Base-by-base conservation (phyloP, 2,329 filamentous ascomycete genomes). In the Dactylellina sp. region DNA sequence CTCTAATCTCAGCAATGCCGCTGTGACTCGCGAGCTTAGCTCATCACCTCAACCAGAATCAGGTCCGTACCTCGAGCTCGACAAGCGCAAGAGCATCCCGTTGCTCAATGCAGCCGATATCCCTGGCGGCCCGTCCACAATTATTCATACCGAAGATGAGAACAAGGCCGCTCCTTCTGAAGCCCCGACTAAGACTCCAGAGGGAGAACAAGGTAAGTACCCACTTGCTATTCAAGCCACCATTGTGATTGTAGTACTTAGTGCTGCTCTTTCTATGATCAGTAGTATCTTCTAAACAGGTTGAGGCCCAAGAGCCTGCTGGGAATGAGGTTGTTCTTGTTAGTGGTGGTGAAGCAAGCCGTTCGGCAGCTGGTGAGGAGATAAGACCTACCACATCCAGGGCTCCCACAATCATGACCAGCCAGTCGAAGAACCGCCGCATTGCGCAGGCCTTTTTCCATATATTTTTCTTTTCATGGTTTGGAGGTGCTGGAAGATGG, bases 391-490 rank as follows among this genome's bases (percentile, higher is more conserved):
- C 59, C 39, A 72, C 68, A 22, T 72, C 68, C 39, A 39, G 60
- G 28, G 68, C 68, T 20, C 68, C 68, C 32, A 72, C 68, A 24
- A 65, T 72, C 42, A 59, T 72, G 32, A 72, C 68, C 18, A 64
- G 18, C 20, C 68, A 72, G 39, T 64, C 60, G 12, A 72, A 72
- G 39, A 59, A 72, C 55, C 60, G 68, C 22, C 68, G 68, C 37
- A 72, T 72, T 49, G 68, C 68, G 14, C 44, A 55, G 49, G 68
- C 68, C 2, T 72, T 72, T 42, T 65, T 72, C 44, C 68, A 72
- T 55, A 72, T 72, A 18, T 72, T 72, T 22, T 72, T 72, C 53
- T 72, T 72, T 72, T 72, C 68, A 18, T 72, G 68, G 68, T 72
- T 72, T 60, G 68, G 68, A 32, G 53, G 53, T 18, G 68, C 68